Base-by-base conservation (phyloP, 345 rosid species). In the Fremontodendron californicum region DNA sequence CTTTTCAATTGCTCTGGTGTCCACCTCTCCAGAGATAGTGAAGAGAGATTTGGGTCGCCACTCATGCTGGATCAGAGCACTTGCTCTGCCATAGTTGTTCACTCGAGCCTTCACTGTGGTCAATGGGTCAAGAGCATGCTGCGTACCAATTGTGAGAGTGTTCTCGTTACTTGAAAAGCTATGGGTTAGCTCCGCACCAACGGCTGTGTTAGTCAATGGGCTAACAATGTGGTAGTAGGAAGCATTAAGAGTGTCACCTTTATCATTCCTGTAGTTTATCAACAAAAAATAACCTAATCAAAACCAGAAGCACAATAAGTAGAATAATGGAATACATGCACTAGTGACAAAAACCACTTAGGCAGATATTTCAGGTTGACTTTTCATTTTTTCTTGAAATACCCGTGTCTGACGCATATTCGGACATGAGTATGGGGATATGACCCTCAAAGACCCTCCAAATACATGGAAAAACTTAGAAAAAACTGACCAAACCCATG, bases 21-120 rank as follows among this genome's bases (percentile, higher is more conserved):
- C 96, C 13, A 96, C 92, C 79, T 96, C 97, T 23, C 98, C 98
- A 0, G 99, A 96, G n/a, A 96, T 77, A 39, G 94, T 93, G 85
- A 93, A 81, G 49, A 90, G 86, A n/a, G 99, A 92, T 79, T 88
- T 93, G 5, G 97, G 94, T 73, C 97, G 94, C 94, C 94, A 96
- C 76, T 92, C 90, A 19, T 96, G 98, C 87, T 96, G 99, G 86
- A 96, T 88, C 76, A 96, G 87, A 5, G 99, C 97, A 65, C 91
- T 93, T 4, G 90, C 97, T 75, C 64, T 82, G 62, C 98, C 99
- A 64, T 73, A 88, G 91, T 88, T 89, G 94, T 96, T 93, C 78
- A 91, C 83, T 11, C 98, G 91, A 39, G 94, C 93, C 94, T 96
- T 96, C 86, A 96, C 87, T 2, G 83, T 68, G 63, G 99, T 93